Conservation (phyloP, 2,329 filamentous ascomycete species). For the Sarocladium kiliense region DNA sequence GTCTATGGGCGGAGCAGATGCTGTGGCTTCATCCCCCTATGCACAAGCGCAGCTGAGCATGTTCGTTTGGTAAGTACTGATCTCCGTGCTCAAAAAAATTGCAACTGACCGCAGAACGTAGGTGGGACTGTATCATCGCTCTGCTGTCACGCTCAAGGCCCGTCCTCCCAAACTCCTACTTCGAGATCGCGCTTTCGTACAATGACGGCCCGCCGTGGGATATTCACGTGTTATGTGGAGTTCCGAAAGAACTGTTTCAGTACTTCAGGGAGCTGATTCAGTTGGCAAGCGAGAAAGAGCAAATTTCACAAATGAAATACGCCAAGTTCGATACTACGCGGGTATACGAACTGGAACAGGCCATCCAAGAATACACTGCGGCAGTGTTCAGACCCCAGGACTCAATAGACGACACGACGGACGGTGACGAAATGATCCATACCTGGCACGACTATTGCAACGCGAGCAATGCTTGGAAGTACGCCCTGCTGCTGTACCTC, state of each 20-base stretch:
- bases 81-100: neutral
- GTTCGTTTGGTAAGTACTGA: conserved; percentile 12
- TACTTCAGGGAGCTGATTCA: conserved; percentile 10
- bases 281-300: conserved; percentile 11
- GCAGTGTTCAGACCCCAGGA: neutral
- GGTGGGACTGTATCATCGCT: conserved; percentile 11
- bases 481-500: conserved; percentile 26
- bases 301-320: conserved; percentile 10
- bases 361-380: conserved; percentile 6
- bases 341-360: conserved; percentile 11
- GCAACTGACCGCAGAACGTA: neutral
- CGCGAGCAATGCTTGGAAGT: conserved; percentile 28
- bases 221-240: conserved; percentile 9
- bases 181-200: conserved; percentile 10
- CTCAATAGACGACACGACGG: neutral
- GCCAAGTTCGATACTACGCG: conserved; percentile 10
- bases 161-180: conserved; percentile 4
- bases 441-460: conserved; percentile 16
- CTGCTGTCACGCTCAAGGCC: conserved; percentile 8
- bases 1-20: conserved; percentile 9
- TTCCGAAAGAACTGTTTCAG: conserved; percentile 10
- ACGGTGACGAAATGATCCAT: conserved; percentile 10
- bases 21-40: neutral
- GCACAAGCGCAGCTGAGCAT: conserved; percentile 11
- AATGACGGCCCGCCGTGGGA: conserved; percentile 6